Conservation (phyloP, 192 early-diverging fungal genomes). For the Chytriomyces hyalinus region DNA sequence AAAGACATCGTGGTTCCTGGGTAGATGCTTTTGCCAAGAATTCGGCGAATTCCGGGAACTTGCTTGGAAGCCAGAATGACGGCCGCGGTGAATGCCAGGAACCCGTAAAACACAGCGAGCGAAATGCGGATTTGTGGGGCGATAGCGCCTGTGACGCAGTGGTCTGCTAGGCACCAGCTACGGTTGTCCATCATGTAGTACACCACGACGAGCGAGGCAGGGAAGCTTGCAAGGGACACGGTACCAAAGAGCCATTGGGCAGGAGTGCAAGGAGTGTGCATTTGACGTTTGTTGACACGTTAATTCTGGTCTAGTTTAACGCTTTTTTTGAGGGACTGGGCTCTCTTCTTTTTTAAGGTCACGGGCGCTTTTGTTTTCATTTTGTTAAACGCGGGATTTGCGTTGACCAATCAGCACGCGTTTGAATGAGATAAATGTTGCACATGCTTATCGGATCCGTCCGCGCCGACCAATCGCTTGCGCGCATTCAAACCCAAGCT, state of each 20-base stretch:
- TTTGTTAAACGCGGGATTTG: no score
- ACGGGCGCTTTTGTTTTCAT: no score
- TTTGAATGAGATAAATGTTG: no score
- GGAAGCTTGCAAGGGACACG: slow-evolving; percentile 5
- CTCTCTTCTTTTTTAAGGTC: no score
- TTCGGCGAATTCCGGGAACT: neutral
- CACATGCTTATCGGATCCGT: no score
- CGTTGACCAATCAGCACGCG: no score
- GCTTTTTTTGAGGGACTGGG: no score
- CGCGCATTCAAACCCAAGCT: no score
- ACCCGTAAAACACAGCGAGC: slow-evolving; percentile 6
- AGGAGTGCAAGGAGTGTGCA: neutral
- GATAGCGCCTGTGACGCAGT: slow-evolving; percentile 4
- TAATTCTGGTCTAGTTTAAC: no score
- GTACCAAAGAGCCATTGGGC: neutral
- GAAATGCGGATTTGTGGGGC: slow-evolving; percentile 14
- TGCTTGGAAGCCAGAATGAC: neutral
- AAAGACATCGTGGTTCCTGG: neutral
- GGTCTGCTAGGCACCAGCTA: slow-evolving; percentile 61
- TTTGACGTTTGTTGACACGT: no score
- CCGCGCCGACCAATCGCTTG: no score
- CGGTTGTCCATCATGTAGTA: slow-evolving; percentile 80
- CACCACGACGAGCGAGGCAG: slow-evolving; percentile 66
- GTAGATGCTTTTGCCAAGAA: neutral
- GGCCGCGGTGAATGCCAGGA: neutral